Percentiles rank a stretch among this genome's conserved stretches.
phyloP scores from a whole-genome alignment of 2,329 filamentous ascomycete species.

The Sarocladium kiliense region DNA sequence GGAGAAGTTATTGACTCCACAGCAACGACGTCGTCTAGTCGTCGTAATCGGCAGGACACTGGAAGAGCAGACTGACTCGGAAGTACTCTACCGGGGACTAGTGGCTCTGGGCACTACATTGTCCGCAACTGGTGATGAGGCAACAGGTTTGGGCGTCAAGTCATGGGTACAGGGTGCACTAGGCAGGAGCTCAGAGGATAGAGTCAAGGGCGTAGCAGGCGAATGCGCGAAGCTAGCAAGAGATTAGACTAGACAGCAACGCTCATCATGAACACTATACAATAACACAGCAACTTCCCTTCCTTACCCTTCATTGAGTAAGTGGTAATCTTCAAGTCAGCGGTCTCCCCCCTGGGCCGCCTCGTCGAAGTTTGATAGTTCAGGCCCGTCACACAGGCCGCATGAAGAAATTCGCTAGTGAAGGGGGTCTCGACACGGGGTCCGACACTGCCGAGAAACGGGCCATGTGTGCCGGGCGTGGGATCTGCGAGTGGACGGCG shows the following conservation, averaged over 20 bases:
- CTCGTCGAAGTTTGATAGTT: not conserved
- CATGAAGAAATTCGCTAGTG: not conserved
- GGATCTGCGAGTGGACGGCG: not conserved
- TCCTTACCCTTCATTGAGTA: too few species aligned
- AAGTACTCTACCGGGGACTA: constrained; percentile 76
- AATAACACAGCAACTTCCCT: too few species aligned
- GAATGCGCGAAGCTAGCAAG: constrained; percentile 36
- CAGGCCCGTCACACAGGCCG: not conserved
- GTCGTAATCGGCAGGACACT: constrained; percentile 60
- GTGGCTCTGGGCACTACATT: constrained; percentile 75
- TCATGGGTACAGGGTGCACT: constrained; percentile 37
- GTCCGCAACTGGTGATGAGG: constrained; percentile 44
- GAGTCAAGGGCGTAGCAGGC: constrained; percentile 40
- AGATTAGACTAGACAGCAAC: not conserved
- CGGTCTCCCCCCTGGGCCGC: not conserved
- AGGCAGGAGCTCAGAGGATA: constrained; percentile 38
- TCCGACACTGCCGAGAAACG: not conserved
- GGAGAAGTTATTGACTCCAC: constrained; percentile 32
- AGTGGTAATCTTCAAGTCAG: not conserved
- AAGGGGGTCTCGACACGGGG: not conserved
- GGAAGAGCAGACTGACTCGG: constrained; percentile 64
- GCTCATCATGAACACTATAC: not conserved
- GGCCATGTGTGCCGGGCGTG: not conserved
- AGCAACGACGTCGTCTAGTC: constrained; percentile 40
- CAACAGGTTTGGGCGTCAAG: constrained; percentile 35